Conservation (phyloP, 768 basidiomycete species). For the Russula virescens region DNA sequence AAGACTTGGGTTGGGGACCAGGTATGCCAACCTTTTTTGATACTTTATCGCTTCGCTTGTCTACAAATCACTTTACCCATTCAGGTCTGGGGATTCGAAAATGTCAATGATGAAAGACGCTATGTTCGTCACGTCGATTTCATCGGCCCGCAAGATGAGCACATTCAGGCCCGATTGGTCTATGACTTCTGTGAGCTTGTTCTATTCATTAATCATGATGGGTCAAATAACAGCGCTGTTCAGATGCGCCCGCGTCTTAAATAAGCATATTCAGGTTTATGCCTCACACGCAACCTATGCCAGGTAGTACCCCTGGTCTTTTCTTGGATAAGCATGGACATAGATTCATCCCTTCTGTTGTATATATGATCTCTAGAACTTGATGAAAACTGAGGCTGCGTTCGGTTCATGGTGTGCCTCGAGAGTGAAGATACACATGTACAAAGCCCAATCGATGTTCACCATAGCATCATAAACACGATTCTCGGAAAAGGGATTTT, state of each 20-base stretch:
- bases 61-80: background rate
- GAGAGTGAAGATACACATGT: too few relatives aligned
- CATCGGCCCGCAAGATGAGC: slow-evolving; percentile 17
- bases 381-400: too few relatives aligned
- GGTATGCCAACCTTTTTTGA: slow-evolving; percentile 35
- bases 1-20: slow-evolving; percentile 60
- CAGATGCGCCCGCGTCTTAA: background rate
- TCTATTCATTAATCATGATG: background rate
- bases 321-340: too few relatives aligned
- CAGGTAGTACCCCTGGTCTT: too few relatives aligned
- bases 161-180: slow-evolving; percentile 25
- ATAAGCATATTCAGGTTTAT: too few relatives aligned
- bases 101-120: slow-evolving; percentile 19
- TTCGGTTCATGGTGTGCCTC: too few relatives aligned
- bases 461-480: too few relatives aligned
- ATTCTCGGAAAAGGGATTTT: too few relatives aligned
- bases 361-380: too few relatives aligned
- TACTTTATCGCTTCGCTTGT: background rate
- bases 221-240: background rate
- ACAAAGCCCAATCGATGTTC: too few relatives aligned
- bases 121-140: slow-evolving; percentile 24
- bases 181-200: slow-evolving; percentile 27
- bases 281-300: too few relatives aligned
- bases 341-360: too few relatives aligned
- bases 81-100: slow-evolving; percentile 26